phyloP scores from a whole-genome alignment of 352 stramenopile species.

The Saprolegnia diclina region DNA sequence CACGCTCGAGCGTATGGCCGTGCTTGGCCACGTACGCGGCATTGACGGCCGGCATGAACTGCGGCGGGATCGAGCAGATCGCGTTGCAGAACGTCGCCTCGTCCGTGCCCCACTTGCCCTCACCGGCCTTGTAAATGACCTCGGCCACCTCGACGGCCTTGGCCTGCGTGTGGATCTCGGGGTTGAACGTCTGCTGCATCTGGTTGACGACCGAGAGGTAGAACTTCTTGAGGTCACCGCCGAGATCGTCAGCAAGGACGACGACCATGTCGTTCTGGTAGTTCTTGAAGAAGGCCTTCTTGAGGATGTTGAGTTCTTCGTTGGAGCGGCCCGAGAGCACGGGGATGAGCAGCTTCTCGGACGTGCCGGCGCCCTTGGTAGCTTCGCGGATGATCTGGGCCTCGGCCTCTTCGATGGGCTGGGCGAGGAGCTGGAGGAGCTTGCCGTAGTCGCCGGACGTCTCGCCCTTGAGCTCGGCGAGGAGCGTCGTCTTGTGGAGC shows the following conservation, averaged over 20 bases:
- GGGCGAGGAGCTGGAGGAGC: conserved; percentile 48
- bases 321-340: conserved; percentile 48
- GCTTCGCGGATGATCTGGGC: conserved; percentile 50
- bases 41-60: conserved; percentile 53
- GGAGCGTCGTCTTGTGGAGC: conserved; percentile 42
- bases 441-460: conserved; percentile 58
- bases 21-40: conserved; percentile 50
- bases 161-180: conserved; percentile 46
- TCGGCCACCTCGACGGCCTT: conserved; percentile 56
- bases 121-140: conserved; percentile 55
- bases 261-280: conserved; percentile 53
- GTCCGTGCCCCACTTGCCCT: conserved; percentile 61
- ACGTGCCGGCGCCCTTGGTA: conserved; percentile 59
- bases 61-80: conserved; percentile 42
- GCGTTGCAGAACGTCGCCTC: conserved; percentile 59
- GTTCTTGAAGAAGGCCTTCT: conserved; percentile 68
- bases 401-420: conserved; percentile 55
- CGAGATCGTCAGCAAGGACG: conserved; percentile 49
- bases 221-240: conserved; percentile 68
- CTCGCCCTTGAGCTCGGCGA: conserved; percentile 58
- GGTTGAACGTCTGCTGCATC: conserved; percentile 45
- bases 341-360: conserved; percentile 67
- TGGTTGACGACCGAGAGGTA: conserved; percentile 60
- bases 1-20: conserved; percentile 53
- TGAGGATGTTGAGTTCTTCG: conserved; percentile 64